These are phyloP conservation scores for Wickerhamomyces alni DNA, from an alignment of 805 yeast genomes.

Conservation along the genomic window DNA sequence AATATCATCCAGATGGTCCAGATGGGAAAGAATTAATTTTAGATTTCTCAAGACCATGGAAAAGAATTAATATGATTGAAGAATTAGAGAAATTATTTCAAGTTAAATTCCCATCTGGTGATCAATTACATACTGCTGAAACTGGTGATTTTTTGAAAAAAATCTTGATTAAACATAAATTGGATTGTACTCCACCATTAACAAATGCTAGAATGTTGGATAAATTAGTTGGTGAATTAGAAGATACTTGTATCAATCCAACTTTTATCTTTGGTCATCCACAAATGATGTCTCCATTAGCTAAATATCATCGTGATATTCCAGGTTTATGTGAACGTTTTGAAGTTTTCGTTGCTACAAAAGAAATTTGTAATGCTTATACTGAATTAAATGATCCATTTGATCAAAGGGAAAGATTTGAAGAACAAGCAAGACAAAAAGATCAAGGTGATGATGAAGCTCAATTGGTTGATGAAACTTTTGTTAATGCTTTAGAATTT, in stretches of 20 bases:
- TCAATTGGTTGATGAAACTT: conserved; percentile 90
- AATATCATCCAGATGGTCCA: conserved; percentile 93
- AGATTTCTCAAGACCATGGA: conserved; percentile 96
- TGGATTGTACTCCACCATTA: conserved; percentile 86
- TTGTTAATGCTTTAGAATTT: conserved; percentile 96
- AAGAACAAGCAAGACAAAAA: conserved; percentile 98
- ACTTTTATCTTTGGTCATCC: conserved; percentile 98
- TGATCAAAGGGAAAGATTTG: conserved; percentile 95
- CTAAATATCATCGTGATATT: conserved; percentile 85
- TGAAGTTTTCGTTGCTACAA: conserved; percentile 97
- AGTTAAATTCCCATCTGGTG: conserved; percentile 94
- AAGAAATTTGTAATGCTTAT: conserved; percentile 97
- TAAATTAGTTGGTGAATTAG: conserved; percentile 94
- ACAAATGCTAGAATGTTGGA: conserved; percentile 99
- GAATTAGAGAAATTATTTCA: conserved; percentile 82
- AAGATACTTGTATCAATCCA: conserved; percentile 92
- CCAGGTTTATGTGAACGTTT: conserved; percentile 98
- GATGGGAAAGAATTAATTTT: conserved; percentile 71
- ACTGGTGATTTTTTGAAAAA: conserved; percentile 86
- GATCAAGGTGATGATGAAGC: conserved; percentile 99
- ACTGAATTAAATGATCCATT: conserved; percentile 99
- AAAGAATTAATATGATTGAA: conserved; percentile 95
- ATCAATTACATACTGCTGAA: conserved; percentile 87
- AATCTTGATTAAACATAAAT: conserved; percentile 67
- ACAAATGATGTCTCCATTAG: conserved; percentile 99